Percentiles rank a stretch among this genome's conserved stretches.
Evolutionary conservation across 257 asterid genomes (phyloP).

Genomic region (Schizonepeta tenuifolia): DNA sequence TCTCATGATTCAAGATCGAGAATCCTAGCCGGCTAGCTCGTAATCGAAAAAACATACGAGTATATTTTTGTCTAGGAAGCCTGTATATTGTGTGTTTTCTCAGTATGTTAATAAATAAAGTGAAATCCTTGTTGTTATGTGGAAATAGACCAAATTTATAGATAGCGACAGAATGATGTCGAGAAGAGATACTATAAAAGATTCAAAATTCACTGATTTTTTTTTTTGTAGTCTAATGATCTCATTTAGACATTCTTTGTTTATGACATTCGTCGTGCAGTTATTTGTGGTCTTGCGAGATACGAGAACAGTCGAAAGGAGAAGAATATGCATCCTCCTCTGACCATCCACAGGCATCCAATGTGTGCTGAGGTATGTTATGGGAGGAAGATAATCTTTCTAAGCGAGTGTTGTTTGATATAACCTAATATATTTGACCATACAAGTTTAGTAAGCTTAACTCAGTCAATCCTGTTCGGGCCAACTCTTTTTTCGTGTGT

Average conservation of each 20-base stretch:
- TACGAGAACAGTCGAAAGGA: constrained; percentile 30
- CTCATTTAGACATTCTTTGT: neutral
- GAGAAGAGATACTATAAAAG: neutral
- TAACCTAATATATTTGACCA: constrained; percentile 7
- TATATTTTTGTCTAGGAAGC: neutral
- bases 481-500: neutral
- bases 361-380: constrained; percentile 78
- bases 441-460: neutral
- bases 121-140: neutral
- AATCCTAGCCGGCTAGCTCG: no score
- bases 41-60: neutral
- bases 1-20: no score
- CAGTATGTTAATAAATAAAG: neutral
- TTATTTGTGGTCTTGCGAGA: constrained; percentile 10
- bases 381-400: neutral
- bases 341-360: constrained; percentile 76
- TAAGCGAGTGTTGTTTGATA: neutral
- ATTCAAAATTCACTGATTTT: neutral
- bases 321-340: constrained; percentile 78
- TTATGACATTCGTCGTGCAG: neutral
- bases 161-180: neutral
- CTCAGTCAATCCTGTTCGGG: neutral
- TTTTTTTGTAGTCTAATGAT: neutral
- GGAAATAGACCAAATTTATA: neutral
- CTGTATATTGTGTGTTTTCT: neutral